Evolutionary conservation across 208 protist genomes (phyloP).

Genomic region (Tritrichomonas musculus): DNA sequence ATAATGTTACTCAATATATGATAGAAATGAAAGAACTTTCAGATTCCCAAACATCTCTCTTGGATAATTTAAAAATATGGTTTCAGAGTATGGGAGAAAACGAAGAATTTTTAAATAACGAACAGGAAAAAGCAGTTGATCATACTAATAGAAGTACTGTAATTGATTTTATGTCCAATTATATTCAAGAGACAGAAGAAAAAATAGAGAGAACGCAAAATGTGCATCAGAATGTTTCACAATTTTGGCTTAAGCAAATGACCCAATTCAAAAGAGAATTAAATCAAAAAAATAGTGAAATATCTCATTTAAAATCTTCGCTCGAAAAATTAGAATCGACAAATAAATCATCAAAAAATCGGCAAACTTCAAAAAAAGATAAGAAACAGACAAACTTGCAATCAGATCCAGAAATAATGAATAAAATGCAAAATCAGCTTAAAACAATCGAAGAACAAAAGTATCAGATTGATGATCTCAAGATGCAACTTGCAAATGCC

Average conservation of each 20-base stretch:
- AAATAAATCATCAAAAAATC: too few relatives aligned
- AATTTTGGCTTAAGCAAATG: neutral
- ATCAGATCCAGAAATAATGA: too few relatives aligned
- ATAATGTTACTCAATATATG: neutral
- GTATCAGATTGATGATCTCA: neutral
- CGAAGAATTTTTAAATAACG: neutral
- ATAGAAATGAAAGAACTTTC: neutral
- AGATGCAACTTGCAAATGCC: neutral
- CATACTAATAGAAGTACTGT: neutral
- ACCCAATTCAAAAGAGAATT: too few relatives aligned
- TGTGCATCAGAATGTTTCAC: neutral
- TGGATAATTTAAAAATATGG: neutral
- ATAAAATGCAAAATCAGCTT: neutral
- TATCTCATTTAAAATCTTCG: too few relatives aligned
- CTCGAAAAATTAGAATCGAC: too few relatives aligned
- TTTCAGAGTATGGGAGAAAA: neutral
- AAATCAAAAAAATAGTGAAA: too few relatives aligned
- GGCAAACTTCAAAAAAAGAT: too few relatives aligned
- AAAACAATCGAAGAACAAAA: neutral
- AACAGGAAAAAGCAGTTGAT: neutral
- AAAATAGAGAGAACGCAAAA: neutral
- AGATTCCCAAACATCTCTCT: neutral
- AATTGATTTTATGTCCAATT: neutral
- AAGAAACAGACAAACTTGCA: too few relatives aligned
- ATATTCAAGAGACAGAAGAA: neutral